Percentiles rank a stretch among this genome's conserved stretches.
Evolutionary conservation across 202 grass and related monocot species (phyloP).

Genomic region (Panicum hallii): DNA sequence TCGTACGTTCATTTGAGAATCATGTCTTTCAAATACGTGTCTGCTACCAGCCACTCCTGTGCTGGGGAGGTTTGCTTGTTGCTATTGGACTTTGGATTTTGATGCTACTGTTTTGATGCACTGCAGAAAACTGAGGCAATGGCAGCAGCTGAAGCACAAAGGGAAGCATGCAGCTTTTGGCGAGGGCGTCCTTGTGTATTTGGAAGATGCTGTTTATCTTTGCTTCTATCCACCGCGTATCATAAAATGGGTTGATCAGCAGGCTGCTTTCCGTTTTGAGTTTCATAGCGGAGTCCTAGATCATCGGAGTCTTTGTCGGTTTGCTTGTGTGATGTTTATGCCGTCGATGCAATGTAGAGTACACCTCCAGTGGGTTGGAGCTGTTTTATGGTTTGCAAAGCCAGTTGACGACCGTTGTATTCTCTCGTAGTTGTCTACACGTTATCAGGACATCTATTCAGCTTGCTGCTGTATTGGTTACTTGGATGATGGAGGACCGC

Average conservation of each 20-base stretch:
- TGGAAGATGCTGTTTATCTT: conserved; percentile 25
- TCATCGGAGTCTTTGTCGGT: conserved; percentile 41
- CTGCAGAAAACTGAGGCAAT: conserved; percentile 56
- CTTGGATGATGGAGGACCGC: neutral
- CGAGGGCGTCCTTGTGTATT: conserved; percentile 17
- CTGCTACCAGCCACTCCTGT: conserved; percentile 4
- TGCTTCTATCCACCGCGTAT: conserved; percentile 39
- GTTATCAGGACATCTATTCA: conserved; percentile 14
- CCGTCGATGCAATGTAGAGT: conserved; percentile 22
- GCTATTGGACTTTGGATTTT: conserved; percentile 9
- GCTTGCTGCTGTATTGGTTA: conserved; percentile 26
- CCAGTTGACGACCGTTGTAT: conserved; percentile 30
- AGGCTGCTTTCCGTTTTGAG: conserved; percentile 41
- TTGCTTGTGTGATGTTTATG: conserved; percentile 47
- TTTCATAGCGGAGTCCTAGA: conserved; percentile 29
- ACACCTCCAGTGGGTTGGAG: neutral
- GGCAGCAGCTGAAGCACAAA: conserved; percentile 27
- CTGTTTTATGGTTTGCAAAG: neutral
- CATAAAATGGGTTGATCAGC: conserved; percentile 35
- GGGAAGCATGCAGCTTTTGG: conserved; percentile 40
- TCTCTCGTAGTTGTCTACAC: neutral
- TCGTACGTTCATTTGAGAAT: neutral
- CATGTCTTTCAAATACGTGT: neutral
- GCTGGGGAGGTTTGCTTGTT: neutral
- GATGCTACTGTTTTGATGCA: conserved; percentile 21